Evolutionary conservation across 768 basidiomycete species (phyloP), one percentile per base, ranked within the genome.

Genomic region (Tricholoma bakamatsutake): DNA sequence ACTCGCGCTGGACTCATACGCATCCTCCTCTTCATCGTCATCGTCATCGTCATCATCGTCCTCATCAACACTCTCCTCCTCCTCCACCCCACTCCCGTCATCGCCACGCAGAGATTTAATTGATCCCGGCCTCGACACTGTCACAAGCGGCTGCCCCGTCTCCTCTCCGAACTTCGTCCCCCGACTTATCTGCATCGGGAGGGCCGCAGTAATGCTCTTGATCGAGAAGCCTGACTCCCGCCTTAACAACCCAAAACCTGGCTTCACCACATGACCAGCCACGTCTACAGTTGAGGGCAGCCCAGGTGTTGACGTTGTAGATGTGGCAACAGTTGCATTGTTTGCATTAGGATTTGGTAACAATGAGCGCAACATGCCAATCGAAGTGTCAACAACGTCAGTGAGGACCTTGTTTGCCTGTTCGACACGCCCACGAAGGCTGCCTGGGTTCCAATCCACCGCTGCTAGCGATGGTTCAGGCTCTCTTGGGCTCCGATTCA

Each of bases 321-420:
- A 61, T 24, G 69, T 66, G 18, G 24, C 13, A 6, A 18, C 30
- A 17, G 27, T 3, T 4, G n/a, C n/a, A 31, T 31, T 48, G n/a
- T 48, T 30, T 17, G 46, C 7, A 47, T n/a, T 31, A 3, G 46
- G 2, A 10, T 75, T 75, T 0, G 81, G 92, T 52, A 95, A 77
- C 42, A 94, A 74, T 4, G 90, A 85, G 15, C 90, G 81, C 13
- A 97, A 75, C 59, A 93, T 89, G 15, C 90, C 89, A 69, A 95
- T 93, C 2, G 90, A 91, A 0, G 91, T 83, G 66, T 96, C 93
- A 48, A 96, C 88, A 52, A 97, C 93, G 21, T 90, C 93, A 5
- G 80, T 85, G 51, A 92, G 89, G 42, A 92, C 93, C 50, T 80
- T 88, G 58, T 91, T 76, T 15, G 94, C 94, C 65, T 92, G 90